Base-by-base conservation (phyloP, 257 asterid species). In the Cordia subcordata region DNA sequence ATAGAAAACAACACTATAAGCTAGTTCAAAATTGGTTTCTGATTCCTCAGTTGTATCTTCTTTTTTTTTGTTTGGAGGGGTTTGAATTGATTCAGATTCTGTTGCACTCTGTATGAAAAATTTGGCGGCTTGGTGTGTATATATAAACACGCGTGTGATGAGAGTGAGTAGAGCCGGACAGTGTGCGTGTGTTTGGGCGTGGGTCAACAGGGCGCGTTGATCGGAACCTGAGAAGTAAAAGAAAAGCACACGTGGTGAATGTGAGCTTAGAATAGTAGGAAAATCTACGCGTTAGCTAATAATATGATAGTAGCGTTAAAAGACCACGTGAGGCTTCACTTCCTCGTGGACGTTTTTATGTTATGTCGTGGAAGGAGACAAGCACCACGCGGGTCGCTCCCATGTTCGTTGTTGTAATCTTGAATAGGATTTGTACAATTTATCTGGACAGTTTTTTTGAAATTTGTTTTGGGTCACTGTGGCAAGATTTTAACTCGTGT, bases 41-140 rank as follows among this genome's bases (percentile, higher is more conserved):
- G 46, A 14, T 6, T 27, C 5, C 18, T 67, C 20, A n/a, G n/a
- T n/a, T n/a, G n/a, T n/a, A n/a, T n/a, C n/a, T n/a, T n/a, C n/a
- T n/a, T n/a, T n/a, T n/a, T n/a, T 53, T 57, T 9, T 13, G 22
- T 46, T 55, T 55, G 13, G 9, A 0, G 5, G 57, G 58, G 22
- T 46, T 55, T 55, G 13, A 5, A 0, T 4, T 50, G 58, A 51
- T 5, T 59, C 1, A n/a, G 22, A 51, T n/a, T 4, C 35, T 42
- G 4, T 14, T 4, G 2, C 10, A 11, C 47, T 42, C 12, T 42
- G 8, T 42, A 15, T 16, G 49, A 49, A 62, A 68, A 68, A 69
- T 79, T 85, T 14, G 47, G 88, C 91, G 95, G 91, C 91, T 70
- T 4, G 55, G 70, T 23, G 0, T 76, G 67, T 76, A 72, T 74